These are phyloP conservation scores for Zygosaccharomyces pseudobailii DNA, from an alignment of 1,139 yeast species.

Conservation along the genomic window DNA sequence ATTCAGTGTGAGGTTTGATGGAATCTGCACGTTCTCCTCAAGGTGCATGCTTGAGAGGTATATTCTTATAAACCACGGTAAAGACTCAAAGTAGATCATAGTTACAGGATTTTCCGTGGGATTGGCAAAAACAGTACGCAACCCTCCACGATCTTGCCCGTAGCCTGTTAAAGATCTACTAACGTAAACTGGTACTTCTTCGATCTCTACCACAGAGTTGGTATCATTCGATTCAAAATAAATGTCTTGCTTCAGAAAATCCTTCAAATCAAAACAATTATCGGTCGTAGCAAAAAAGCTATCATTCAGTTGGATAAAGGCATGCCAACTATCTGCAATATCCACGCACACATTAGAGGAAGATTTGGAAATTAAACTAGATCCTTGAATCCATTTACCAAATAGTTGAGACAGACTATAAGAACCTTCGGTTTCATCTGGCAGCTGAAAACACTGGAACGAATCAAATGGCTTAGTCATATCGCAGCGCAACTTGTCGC, in stretches of 20 bases:
- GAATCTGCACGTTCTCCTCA: constrained; percentile 24
- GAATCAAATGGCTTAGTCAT: constrained; percentile 48
- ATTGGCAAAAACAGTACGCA: constrained; percentile 71
- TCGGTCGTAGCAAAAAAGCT: constrained; percentile 30
- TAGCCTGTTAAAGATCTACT: constrained; percentile 88
- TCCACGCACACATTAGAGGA: constrained; percentile 44
- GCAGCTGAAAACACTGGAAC: constrained; percentile 75
- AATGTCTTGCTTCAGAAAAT: constrained; percentile 39
- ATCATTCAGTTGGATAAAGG: constrained; percentile 30
- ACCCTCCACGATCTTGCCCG: constrained; percentile 87
- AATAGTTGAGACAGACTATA: constrained; percentile 64
- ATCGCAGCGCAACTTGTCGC: constrained; percentile 70
- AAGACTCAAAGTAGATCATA: constrained; percentile 68
- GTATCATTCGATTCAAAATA: constrained; percentile 39
- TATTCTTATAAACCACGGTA: constrained; percentile 92
- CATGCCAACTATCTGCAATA: constrained; percentile 45
- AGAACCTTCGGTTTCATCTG: constrained; percentile 46
- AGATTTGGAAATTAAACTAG: constrained; percentile 48
- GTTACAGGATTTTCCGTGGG: constrained; percentile 47
- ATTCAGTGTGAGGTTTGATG: constrained; percentile 13
- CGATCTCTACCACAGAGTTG: constrained; percentile 35
- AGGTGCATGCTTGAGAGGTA: constrained; percentile 65
- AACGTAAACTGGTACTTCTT: constrained; percentile 61
- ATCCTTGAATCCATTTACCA: constrained; percentile 63
- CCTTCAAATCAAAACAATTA: constrained; percentile 38